A percentile compares a stretch with the other conserved stretches of the same genome.
Evolutionary conservation across 2,329 filamentous ascomycete species (phyloP).

Genomic region (Dissoconium aciculare): DNA sequence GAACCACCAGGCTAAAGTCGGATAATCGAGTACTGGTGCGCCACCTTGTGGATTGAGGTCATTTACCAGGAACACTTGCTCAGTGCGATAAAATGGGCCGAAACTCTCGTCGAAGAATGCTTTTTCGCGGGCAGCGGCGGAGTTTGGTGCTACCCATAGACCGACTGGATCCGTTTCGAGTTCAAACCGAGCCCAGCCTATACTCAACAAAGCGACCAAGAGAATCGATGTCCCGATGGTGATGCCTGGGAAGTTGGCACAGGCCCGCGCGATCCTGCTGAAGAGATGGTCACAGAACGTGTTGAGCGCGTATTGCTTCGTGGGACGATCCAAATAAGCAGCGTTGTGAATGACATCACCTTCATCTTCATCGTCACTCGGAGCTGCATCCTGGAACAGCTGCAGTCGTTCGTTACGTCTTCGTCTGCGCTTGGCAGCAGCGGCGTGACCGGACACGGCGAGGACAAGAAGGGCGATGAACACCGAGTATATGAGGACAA

Average conservation of each 20-base stretch:
- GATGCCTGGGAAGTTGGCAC: conserved; percentile 68
- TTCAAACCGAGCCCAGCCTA: conserved; percentile 80
- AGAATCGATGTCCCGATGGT: conserved; percentile 67
- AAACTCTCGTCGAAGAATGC: conserved; percentile 85
- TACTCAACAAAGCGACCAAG: conserved; percentile 60
- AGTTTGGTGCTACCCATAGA: conserved; percentile 92
- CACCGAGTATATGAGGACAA: conserved; percentile 71
- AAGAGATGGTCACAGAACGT: conserved; percentile 69
- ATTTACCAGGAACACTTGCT: conserved; percentile 89
- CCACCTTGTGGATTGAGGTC: conserved; percentile 51
- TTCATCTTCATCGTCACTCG: conserved; percentile 88
- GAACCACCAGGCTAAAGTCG: conserved; percentile 88
- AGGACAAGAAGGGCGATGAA: conserved; percentile 53
- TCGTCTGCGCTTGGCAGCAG: conserved; percentile 57
- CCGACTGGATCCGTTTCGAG: conserved; percentile 81
- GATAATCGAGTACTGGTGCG: conserved; percentile 71
- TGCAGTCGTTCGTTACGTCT: conserved; percentile 70
- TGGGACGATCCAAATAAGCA: conserved; percentile 64
- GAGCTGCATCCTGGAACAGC: conserved; percentile 66
- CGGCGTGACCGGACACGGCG: conserved; percentile 57
- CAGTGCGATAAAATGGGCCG: conserved; percentile 85
- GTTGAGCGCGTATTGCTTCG: conserved; percentile 69
- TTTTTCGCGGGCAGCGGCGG: conserved; percentile 81
- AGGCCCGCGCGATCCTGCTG: conserved; percentile 61
- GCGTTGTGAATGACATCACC: conserved; percentile 65